Evolutionary conservation across 768 basidiomycete genomes (phyloP).

Genomic region (Tricholoma matsutake): DNA sequence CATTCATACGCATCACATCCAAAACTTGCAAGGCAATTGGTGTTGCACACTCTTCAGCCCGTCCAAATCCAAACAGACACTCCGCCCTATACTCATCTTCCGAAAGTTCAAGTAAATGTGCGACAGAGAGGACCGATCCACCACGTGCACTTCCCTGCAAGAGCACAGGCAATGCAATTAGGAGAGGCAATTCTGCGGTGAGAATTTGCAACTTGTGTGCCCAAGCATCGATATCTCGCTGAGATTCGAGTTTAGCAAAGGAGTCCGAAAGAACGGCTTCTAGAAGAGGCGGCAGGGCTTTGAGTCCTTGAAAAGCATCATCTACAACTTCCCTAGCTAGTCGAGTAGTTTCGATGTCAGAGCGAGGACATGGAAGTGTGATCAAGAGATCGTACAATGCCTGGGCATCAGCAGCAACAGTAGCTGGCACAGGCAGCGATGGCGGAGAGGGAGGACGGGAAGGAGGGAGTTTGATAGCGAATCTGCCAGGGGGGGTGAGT

Average conservation of each 20-base stretch:
- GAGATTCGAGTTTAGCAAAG: slow-evolving; percentile 17
- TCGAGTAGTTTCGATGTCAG: slow-evolving; percentile 43
- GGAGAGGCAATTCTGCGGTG: slow-evolving; percentile 65
- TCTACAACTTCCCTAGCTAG: slow-evolving; percentile 80
- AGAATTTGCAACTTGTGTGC: slow-evolving; percentile 48
- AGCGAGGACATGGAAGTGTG: slow-evolving; percentile 56
- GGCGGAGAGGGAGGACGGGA: slow-evolving; percentile 71
- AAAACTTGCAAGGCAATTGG: slow-evolving; percentile 57
- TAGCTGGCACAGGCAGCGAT: slow-evolving; percentile 29
- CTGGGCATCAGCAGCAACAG: slow-evolving; percentile 55
- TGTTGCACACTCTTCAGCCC: slow-evolving; percentile 71
- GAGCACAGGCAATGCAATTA: slow-evolving; percentile 70
- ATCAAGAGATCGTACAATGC: slow-evolving; percentile 60
- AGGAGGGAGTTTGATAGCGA: slow-evolving; percentile 63
- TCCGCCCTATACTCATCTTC: slow-evolving; percentile 66
- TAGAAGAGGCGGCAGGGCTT: slow-evolving; percentile 53
- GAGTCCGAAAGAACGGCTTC: slow-evolving; percentile 39
- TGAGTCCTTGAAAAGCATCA: slow-evolving; percentile 68
- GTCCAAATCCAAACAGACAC: slow-evolving; percentile 71
- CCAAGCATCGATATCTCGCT: slow-evolving; percentile 22
- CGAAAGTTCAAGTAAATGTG: slow-evolving; percentile 52
- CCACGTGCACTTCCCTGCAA: slow-evolving; percentile 48
- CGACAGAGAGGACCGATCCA: slow-evolving; percentile 38
- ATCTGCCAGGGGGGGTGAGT: slow-evolving; percentile 51
- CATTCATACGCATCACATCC: slow-evolving; percentile 40